Conservation (phyloP, 1,284 basidiomycete genomes). For the Ganoderma meredithae region DNA sequence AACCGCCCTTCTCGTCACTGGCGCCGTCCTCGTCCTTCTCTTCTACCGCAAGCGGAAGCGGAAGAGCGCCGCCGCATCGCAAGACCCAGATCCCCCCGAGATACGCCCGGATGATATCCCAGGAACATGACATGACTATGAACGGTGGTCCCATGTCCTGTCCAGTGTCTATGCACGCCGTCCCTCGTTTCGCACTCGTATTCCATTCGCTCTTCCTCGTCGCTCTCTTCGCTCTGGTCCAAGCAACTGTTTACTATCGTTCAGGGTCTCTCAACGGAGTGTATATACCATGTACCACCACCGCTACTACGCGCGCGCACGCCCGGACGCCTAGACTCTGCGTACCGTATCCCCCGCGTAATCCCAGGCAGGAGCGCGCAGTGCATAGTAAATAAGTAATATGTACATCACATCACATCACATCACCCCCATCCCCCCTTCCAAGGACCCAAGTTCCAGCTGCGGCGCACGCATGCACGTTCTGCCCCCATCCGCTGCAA, state of each 20-base stretch:
- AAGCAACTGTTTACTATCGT: not conserved
- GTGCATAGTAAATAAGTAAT: slow-evolving; percentile 1
- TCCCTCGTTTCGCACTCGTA: no score
- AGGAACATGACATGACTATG: not conserved
- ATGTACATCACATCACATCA: slow-evolving; percentile 6
- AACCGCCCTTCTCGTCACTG: slow-evolving; percentile 22
- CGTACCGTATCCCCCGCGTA: slow-evolving; percentile 1
- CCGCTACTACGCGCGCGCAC: no score
- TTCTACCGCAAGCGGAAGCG: slow-evolving; percentile 27
- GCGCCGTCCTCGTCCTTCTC: slow-evolving; percentile 13
- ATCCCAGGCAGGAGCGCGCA: not conserved
- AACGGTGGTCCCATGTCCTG: not conserved
- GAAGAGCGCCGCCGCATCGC: not conserved
- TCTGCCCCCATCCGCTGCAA: not conserved
- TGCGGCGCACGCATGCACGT: not conserved
- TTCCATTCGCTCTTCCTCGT: not conserved
- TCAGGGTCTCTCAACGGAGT: not conserved
- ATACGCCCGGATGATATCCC: not conserved
- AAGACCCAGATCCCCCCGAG: not conserved
- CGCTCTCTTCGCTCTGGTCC: not conserved
- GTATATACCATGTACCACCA: not conserved
- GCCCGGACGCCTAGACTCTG: not conserved
- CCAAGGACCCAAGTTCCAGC: no score
- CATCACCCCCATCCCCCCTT: not conserved
- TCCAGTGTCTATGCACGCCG: no score